Evolutionary conservation across 805 yeast genomes (phyloP), one percentile per base, ranked within the genome.

Genomic region (Blastobotrys mokoenaii): DNA sequence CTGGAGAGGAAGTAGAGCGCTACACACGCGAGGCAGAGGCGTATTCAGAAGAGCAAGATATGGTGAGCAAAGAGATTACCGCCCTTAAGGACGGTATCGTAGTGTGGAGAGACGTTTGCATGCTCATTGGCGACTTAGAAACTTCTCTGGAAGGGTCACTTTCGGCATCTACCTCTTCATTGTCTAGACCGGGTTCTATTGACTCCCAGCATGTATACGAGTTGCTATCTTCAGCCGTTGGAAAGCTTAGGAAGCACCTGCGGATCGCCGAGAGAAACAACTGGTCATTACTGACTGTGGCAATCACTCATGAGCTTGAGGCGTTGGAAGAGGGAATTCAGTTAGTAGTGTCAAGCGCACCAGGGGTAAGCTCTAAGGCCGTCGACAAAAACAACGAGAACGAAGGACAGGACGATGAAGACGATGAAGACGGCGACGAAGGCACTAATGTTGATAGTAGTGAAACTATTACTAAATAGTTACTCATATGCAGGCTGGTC

Each of bases 261-360:
- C 45, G 47, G 4, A 10, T 33, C 2, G 61, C 63, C 6, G 40
- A 47, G 20, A 22, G 42, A 3, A 38, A 46, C 33, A 47, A 52
- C n/a, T 60, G 64, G 65, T 39, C 52, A 8, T 52, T 51, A 2
- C 51, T 62, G 20, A 48, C 51, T 1, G 51, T 60, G 2, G 65
- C 64, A 2, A 56, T 62, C 12, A 53, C 54, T 5, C 66, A 62
- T 39, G 66, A 62, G 39, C 44, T 55, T 14, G 57, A 51, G 29
- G 46, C 59, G 2, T 42, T 61, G 10, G 46, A 46, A 3, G 51
- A 52, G 18, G 61, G 61, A 7, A 45, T 54, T 9, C 47, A 45
- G 3, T 48, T 60, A 17, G 49, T 61, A n/a, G n/a, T n/a, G n/a
- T n/a, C n/a, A n/a, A 3, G 29, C 48, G 16, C 22, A 42, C 8